These are phyloP conservation scores for Maudiozyma bulderi DNA, from an alignment of 805 yeast genomes.

Conservation along the genomic window DNA sequence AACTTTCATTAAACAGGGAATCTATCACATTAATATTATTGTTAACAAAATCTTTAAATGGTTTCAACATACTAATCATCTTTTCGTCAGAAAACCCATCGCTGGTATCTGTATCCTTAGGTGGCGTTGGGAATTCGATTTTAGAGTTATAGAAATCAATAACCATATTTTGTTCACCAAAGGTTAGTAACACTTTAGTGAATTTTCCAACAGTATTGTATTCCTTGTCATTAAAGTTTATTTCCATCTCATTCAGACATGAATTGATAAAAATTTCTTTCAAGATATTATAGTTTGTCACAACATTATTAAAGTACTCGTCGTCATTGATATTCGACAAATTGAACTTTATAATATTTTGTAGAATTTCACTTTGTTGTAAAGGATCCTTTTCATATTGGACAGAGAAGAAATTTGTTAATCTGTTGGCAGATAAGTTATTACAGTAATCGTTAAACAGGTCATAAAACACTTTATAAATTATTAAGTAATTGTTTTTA, in stretches of 20 bases:
- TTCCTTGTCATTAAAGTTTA: slow-evolving; percentile 41
- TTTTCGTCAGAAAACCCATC: slow-evolving; percentile 9
- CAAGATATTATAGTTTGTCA: slow-evolving; percentile 17
- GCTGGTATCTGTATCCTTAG: not conserved
- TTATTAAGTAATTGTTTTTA: slow-evolving; percentile 7
- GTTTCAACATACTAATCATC: slow-evolving; percentile 15
- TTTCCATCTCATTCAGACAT: slow-evolving; percentile 56
- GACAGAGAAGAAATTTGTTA: slow-evolving; percentile 19
- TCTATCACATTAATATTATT: slow-evolving; percentile 32
- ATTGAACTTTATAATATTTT: slow-evolving; percentile 14
- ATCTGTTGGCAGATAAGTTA: slow-evolving; percentile 16
- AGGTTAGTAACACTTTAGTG: slow-evolving; percentile 28
- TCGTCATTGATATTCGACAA: slow-evolving; percentile 14
- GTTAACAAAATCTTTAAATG: slow-evolving; percentile 27
- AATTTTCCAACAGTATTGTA: slow-evolving; percentile 30
- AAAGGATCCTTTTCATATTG: slow-evolving; percentile 20
- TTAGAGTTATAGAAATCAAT: slow-evolving; percentile 35
- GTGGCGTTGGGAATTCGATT: slow-evolving; percentile 17
- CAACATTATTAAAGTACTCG: slow-evolving; percentile 10
- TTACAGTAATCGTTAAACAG: slow-evolving; percentile 16
- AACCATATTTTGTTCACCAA: slow-evolving; percentile 31
- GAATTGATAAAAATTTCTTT: slow-evolving; percentile 64
- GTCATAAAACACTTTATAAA: slow-evolving; percentile 11
- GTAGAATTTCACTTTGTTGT: slow-evolving; percentile 19
- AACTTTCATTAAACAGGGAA: slow-evolving; percentile 30